Evolutionary conservation across 2,329 filamentous ascomycete species (phyloP), one percentile per base, ranked within the genome.

Genomic region (Fusarium nurragi): DNA sequence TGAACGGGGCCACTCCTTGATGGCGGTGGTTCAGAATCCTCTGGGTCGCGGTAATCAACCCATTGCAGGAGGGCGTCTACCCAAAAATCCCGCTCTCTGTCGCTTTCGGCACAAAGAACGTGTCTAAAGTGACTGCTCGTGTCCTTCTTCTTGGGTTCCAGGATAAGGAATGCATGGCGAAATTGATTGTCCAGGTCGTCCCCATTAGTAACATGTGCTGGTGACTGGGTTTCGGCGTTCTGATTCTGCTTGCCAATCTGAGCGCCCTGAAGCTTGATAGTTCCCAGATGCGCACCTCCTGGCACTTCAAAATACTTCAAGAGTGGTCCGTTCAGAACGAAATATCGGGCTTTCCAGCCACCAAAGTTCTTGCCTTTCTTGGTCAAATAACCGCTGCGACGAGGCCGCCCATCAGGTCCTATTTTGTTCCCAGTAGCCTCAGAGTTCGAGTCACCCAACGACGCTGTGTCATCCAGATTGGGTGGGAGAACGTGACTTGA

Each of bases 301-400:
- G 93, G 93, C 3, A 90, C 88, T 77, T 99, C 95, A 71, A 92
- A 98, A 75, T 99, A 99, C 71, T 91, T 93, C 71, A 99, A 72
- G 10, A 81, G 77, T n/a, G 85, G 84, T 0, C 86, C 84, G 49
- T 87, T 84, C 13, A 88, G 79, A 21, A 87, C 78, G 71, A 89
- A 89, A 72, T 87, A 88, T 30, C 87, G 80, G 12, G 93, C 94
- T 78, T 99, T 99, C 95, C 95, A 99, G 45, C 95, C 95, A 48
- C 95, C 95, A 79, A 99, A 99, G 73, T 98, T 98, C 83, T 99
- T 99, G 45, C 95, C 95, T 69, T 92, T 88, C 80, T 99, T 99
- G 3, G 95, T 98, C 46, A 99, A 81, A 76, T 98, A 99, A 10
- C 95, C 95, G 73, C 89, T 94, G 73, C 92, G 93, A 58, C 89